phyloP scores from a whole-genome alignment of 352 stramenopile genomes.

The Globisporangium paroecandrum region DNA sequence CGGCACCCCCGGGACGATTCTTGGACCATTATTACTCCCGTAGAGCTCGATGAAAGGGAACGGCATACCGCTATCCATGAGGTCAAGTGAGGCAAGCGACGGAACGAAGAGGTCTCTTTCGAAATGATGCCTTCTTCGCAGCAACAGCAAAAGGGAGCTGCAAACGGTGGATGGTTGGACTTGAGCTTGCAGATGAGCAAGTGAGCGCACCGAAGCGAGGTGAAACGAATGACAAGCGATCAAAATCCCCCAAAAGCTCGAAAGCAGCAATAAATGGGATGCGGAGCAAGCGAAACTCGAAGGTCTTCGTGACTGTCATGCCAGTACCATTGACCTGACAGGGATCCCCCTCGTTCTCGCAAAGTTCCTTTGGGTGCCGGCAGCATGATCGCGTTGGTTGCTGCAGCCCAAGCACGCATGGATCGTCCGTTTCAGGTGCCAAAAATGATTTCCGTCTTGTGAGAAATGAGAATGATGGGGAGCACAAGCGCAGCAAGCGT shows the following conservation, averaged over 20 bases:
- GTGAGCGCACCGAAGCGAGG: neutral
- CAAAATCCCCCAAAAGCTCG: neutral
- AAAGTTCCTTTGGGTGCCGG: neutral
- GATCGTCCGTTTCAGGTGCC: neutral
- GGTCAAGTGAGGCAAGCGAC: neutral
- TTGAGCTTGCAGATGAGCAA: conserved; percentile 1
- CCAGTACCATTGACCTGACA: neutral
- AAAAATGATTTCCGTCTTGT: neutral
- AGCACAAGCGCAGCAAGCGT: neutral
- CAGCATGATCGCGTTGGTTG: conserved; percentile 2
- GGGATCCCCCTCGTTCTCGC: neutral
- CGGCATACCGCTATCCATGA: conserved; percentile 39
- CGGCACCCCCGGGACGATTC: conserved; percentile 46
- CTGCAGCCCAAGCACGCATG: neutral
- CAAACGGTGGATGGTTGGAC: neutral
- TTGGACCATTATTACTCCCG: conserved; percentile 26
- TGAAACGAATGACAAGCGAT: conserved; percentile 1
- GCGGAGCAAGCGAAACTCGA: neutral
- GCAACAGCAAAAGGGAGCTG: neutral
- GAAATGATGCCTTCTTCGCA: neutral
- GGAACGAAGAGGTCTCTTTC: neutral
- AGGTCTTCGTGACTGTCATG: neutral
- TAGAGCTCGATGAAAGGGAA: conserved; percentile 50
- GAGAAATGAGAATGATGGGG: neutral
- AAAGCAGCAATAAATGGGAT: neutral